These are phyloP conservation scores for Sclerotinia minor DNA, from an alignment of 2,329 filamentous ascomycete genomes.

Conservation along the genomic window DNA sequence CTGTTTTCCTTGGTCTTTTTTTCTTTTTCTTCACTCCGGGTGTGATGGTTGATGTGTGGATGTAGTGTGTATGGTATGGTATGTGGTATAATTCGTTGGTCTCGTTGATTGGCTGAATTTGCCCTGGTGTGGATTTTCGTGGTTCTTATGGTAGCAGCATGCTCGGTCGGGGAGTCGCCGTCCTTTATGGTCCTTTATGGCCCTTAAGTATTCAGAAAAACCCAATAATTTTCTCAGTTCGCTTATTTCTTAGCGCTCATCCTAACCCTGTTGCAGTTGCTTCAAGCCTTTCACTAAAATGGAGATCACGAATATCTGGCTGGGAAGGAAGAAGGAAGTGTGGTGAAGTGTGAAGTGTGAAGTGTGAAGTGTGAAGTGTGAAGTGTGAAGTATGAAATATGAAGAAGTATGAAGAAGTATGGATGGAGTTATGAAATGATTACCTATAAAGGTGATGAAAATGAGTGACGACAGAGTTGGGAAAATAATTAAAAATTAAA, in stretches of 20 bases:
- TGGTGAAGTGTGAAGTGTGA: too few species aligned
- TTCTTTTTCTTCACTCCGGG: background rate
- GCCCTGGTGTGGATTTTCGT: slow-evolving; percentile 14
- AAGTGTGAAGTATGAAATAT: background rate
- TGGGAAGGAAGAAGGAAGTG: background rate
- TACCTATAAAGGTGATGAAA: background rate
- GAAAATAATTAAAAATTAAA: background rate
- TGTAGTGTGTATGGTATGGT: background rate
- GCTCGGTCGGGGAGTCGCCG: slow-evolving; percentile 19
- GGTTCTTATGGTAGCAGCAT: slow-evolving; percentile 14
- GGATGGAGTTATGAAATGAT: too few species aligned
- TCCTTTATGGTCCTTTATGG: slow-evolving; percentile 23
- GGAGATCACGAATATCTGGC: slow-evolving; percentile 21
- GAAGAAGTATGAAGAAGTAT: too few species aligned
- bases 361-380: too few species aligned
- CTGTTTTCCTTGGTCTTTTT: background rate
- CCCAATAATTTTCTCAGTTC: slow-evolving; percentile 22
- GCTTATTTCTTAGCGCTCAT: slow-evolving; percentile 15
- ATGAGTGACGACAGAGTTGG: background rate
- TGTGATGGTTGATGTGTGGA: background rate
- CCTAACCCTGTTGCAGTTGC: slow-evolving; percentile 19
- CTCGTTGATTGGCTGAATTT: slow-evolving; percentile 21
- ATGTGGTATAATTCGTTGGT: background rate
- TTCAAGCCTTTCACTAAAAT: slow-evolving; percentile 22
- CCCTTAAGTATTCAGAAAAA: slow-evolving; percentile 21